Evolutionary conservation across 2,329 filamentous ascomycete genomes (phyloP).

Genomic region (Claviceps fusiformis): DNA sequence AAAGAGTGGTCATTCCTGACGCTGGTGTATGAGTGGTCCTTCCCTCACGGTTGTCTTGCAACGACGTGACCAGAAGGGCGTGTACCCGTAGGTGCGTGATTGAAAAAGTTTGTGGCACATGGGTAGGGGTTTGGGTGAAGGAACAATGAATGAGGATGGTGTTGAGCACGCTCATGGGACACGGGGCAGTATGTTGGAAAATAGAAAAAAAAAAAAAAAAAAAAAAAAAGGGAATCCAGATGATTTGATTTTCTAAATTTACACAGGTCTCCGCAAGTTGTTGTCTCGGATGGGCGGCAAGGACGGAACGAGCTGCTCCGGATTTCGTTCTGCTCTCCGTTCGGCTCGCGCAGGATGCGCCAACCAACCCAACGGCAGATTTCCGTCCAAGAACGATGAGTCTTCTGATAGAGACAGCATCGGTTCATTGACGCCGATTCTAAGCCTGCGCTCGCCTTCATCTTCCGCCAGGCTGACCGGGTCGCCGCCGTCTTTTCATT

Average conservation of each 20-base stretch:
- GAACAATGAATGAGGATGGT: neutral
- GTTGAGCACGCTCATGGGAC: neutral
- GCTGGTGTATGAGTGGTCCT: no score
- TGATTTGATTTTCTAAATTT: neutral
- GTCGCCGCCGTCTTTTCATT: neutral
- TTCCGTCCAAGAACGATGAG: neutral
- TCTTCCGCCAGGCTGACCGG: neutral
- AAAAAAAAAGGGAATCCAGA: no score
- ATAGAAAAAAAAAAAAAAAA: no score
- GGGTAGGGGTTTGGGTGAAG: no score
- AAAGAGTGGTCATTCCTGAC: no score
- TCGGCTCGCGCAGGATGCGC: neutral
- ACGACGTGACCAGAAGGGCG: no score
- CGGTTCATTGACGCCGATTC: neutral
- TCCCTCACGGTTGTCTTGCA: no score
- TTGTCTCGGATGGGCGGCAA: neutral
- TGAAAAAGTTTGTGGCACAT: no score
- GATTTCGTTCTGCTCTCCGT: neutral
- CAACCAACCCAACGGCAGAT: neutral
- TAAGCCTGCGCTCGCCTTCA: neutral
- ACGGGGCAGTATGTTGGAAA: conserved; percentile 1
- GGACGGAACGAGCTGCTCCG: neutral
- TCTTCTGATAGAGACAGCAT: neutral
- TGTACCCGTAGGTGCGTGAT: neutral
- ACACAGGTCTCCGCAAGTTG: neutral